Evolutionary conservation across 257 asterid genomes (phyloP).

Genomic region (Echites panduratus): DNA sequence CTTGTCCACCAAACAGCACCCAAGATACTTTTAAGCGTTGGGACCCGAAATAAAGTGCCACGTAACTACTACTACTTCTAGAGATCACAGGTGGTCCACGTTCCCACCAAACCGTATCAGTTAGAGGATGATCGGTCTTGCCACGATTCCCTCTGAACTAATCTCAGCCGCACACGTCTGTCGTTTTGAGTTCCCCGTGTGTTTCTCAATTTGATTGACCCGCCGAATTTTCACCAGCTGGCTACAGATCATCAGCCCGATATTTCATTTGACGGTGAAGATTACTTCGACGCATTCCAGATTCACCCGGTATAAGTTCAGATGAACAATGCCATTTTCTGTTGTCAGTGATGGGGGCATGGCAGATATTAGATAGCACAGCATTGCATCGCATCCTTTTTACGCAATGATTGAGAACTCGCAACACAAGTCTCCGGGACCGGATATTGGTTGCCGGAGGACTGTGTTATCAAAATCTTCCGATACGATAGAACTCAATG

Average conservation of each 20-base stretch:
- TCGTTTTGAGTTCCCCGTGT: not conserved
- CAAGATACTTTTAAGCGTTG: not conserved
- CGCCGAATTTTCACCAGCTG: not conserved
- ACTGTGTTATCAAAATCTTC: not conserved
- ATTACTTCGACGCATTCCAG: not conserved
- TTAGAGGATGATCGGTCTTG: not conserved
- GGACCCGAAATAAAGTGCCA: not conserved
- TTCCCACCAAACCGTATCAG: not conserved
- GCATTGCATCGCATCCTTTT: not conserved
- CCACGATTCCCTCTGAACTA: not conserved
- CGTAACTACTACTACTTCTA: too few relatives aligned
- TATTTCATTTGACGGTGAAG: not conserved
- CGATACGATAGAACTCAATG: not conserved
- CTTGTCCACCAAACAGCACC: conserved; percentile 3
- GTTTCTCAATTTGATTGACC: not conserved
- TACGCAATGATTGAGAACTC: not conserved
- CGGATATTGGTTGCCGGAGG: not conserved
- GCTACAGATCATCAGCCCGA: not conserved
- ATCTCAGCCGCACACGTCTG: not conserved
- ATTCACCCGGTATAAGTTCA: not conserved
- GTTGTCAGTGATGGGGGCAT: not conserved
- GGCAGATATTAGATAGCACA: not conserved
- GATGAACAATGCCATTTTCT: not conserved
- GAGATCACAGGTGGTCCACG: not conserved
- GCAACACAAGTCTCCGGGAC: not conserved